phyloP scores from a whole-genome alignment of 2,329 filamentous ascomycete species.

The Colletotrichum tamarilloi region DNA sequence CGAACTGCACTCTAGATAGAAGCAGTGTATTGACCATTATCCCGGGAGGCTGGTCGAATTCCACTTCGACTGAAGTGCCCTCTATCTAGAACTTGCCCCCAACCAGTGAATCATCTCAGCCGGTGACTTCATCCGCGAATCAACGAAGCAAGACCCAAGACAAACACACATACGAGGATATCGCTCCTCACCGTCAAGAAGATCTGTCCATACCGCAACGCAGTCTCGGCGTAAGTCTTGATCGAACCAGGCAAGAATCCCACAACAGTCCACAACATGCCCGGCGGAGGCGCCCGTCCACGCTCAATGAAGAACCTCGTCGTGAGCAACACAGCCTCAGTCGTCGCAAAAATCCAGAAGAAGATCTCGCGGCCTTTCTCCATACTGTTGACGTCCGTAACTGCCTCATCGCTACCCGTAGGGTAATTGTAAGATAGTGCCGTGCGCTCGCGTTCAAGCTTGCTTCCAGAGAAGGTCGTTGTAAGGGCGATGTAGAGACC shows the following conservation, averaged over 20 bases:
- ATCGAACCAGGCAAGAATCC: slow-evolving; percentile 75
- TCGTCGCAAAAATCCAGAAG: slow-evolving; percentile 85
- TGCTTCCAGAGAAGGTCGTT: slow-evolving; percentile 76
- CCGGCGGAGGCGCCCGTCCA: slow-evolving; percentile 65
- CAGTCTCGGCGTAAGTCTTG: slow-evolving; percentile 69
- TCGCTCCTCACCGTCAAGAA: slow-evolving; percentile 78
- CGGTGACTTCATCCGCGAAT: slow-evolving; percentile 40
- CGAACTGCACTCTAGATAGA: background rate
- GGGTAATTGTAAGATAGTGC: slow-evolving; percentile 46
- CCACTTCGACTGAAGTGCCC: background rate
- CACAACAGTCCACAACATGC: slow-evolving; percentile 72
- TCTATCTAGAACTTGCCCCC: background rate
- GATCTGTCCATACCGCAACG: slow-evolving; percentile 75
- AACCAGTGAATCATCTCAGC: background rate
- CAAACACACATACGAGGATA: slow-evolving; percentile 81
- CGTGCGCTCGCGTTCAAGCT: slow-evolving; percentile 64
- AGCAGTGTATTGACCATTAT: background rate
- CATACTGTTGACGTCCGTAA: slow-evolving; percentile 42
- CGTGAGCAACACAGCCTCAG: slow-evolving; percentile 78
- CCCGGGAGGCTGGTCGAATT: background rate
- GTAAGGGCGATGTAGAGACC: slow-evolving; percentile 77
- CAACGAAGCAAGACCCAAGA: slow-evolving; percentile 71
- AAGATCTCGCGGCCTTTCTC: slow-evolving; percentile 62
- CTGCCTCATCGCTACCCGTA: slow-evolving; percentile 41
- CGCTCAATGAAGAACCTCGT: slow-evolving; percentile 78